Base-by-base conservation (phyloP, 23 red algal genomes). In the Gracilaria domingensis region DNA sequence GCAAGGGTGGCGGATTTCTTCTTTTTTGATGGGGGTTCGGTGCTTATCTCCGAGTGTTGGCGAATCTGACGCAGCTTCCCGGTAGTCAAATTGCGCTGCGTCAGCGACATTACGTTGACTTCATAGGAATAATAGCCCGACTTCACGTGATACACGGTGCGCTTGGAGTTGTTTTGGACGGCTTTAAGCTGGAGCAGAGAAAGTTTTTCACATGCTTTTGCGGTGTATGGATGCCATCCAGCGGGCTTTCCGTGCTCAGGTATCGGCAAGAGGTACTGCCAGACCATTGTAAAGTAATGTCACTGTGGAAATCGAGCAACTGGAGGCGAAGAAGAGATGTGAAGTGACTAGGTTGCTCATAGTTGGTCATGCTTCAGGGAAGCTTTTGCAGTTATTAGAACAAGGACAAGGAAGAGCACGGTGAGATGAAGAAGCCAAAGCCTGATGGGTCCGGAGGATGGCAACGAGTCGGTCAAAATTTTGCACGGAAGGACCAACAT, bases 21-120 rank as follows among this genome's bases (percentile, higher is more conserved):
- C 33, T 67, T 67, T 25, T 67, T 67, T 32, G 26, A 33, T 25
- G 26, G 8, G 2, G 62, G 40, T n/a, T 49, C 74, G 9, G 74
- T 24, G 2, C 7, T 3, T 4, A 23, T 30, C 28, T 30, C 74
- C 9, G 49, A 50, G 11, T 79, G 13, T 48, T 39, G 74, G 12
- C 74, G 74, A 20, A 79, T 79, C 28, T 28, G 40, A 14, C 74
- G 74, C 1, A 79, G 44, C 18, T 49, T 79, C 16, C 74, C 74
- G 12, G 35, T 53, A 24, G 74, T 79, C 1, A 79, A 14, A 39
- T 79, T 79, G 74, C 74, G 74, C 18, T 79, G 74, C 2, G 74
- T 79, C 1, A 79, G 28, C 17, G 40, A 37, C 11, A 55, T 9
- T 4, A 79, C 38, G 38, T 55, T 79, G 20, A 79, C 74, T 79